Conservation (phyloP, 306 rosid species). For the Pachyrhizus erosus region DNA sequence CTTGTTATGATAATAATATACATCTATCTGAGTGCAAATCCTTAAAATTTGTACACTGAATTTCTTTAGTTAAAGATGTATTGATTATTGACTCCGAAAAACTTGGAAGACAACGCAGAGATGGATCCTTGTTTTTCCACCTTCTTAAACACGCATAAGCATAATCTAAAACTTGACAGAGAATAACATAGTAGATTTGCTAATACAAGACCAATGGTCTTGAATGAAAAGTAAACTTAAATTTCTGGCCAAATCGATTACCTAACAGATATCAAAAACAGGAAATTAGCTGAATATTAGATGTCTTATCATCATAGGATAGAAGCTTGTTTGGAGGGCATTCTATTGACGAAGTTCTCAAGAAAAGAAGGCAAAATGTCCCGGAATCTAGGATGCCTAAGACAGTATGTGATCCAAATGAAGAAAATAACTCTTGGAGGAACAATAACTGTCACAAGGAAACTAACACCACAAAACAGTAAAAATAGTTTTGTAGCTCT, state of each 20-base stretch:
- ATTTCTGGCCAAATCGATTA: background rate
- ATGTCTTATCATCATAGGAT: constrained; percentile 32
- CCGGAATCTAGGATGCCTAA: constrained; percentile 54
- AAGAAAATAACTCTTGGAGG: constrained; percentile 34
- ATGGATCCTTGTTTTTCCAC: too few species aligned
- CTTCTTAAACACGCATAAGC: too few species aligned
- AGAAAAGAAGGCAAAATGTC: constrained; percentile 29
- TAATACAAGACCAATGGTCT: background rate
- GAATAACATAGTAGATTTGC: too few species aligned
- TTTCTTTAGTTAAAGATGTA: too few species aligned
- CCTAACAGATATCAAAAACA: background rate
- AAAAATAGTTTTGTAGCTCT: constrained; percentile 51
- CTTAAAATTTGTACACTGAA: too few species aligned
- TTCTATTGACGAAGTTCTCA: constrained; percentile 49
- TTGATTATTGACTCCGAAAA: too few species aligned
- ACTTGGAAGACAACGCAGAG: too few species aligned
- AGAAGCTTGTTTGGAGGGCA: constrained; percentile 43
- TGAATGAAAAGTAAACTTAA: background rate
- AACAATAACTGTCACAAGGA: constrained; percentile 19
- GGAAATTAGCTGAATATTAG: background rate
- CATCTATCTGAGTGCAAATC: too few species aligned
- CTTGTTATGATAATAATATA: too few species aligned
- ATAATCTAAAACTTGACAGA: too few species aligned
- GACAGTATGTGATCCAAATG: constrained; percentile 22
- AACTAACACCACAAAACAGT: constrained; percentile 41